Evolutionary conservation across 306 rosid genomes (phyloP).

Genomic region (Cucumis sativus): DNA sequence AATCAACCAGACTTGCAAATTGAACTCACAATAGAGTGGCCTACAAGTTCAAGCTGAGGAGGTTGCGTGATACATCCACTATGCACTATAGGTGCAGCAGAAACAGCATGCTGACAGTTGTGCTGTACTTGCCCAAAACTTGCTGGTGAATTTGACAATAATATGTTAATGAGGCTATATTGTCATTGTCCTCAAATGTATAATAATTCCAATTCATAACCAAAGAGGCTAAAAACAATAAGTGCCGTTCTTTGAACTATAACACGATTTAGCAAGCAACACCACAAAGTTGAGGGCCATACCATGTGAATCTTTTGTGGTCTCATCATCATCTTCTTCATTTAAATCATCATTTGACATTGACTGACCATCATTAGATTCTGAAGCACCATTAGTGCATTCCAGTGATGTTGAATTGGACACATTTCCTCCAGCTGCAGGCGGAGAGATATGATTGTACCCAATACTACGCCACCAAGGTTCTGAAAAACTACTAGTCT

Average conservation of each 20-base stretch:
- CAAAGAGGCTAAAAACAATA: not conserved
- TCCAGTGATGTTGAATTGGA: conserved; percentile 63
- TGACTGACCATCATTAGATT: conserved; percentile 68
- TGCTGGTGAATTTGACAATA: conserved; percentile 21
- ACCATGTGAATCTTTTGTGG: conserved; percentile 27
- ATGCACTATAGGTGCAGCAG: conserved; percentile 36
- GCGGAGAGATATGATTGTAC: conserved; percentile 36
- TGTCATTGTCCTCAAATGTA: not conserved
- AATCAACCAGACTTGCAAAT: conserved; percentile 2
- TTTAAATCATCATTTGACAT: conserved; percentile 57
- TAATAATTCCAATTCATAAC: not conserved
- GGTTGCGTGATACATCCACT: conserved; percentile 51
- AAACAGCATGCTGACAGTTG: conserved; percentile 33
- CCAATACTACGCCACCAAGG: conserved; percentile 88
- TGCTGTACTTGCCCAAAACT: conserved; percentile 44
- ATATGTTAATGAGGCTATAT: not conserved
- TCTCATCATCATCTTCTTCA: conserved; percentile 61
- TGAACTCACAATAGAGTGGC: conserved; percentile 82
- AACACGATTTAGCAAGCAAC: not conserved
- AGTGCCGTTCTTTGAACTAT: not conserved
- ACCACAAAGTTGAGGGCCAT: conserved; percentile 4
- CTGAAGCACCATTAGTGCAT: conserved; percentile 64
- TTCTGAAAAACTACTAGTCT: conserved; percentile 40
- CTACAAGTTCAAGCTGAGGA: conserved; percentile 85
- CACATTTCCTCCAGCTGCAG: conserved; percentile 30